A percentile compares a stretch with the other conserved stretches of the same genome.
phyloP scores from a whole-genome alignment of 2,329 filamentous ascomycete species.

The Cercospora nicotianae region DNA sequence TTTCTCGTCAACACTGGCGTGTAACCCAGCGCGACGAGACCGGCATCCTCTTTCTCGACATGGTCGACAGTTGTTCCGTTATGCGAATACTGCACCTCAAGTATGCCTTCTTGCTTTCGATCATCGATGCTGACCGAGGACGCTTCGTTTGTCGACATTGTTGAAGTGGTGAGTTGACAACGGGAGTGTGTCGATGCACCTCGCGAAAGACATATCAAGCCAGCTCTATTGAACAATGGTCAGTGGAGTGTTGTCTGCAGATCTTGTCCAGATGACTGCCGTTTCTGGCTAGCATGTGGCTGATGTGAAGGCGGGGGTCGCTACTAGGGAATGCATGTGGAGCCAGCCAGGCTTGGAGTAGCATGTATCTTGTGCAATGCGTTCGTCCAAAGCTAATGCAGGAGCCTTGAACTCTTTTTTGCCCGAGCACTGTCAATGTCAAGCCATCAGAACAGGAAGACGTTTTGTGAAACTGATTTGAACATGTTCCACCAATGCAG shows the following conservation, averaged over 20 bases:
- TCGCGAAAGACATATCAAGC: background rate
- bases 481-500: conserved; percentile 19
- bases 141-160: background rate
- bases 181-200: background rate
- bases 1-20: conserved; percentile 59
- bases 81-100: background rate
- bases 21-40: conserved; percentile 51
- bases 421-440: background rate
- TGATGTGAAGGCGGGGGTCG: background rate
- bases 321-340: background rate
- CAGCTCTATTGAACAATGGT: background rate
- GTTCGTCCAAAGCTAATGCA: background rate
- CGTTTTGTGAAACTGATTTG: conserved; percentile 9
- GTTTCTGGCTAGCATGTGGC: background rate
- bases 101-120: background rate
- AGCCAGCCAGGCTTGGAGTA: background rate
- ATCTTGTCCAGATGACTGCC: background rate
- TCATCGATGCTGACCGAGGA: background rate
- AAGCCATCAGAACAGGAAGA: conserved; percentile 10
- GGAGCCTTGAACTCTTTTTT: background rate
- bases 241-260: background rate
- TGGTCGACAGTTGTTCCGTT: background rate
- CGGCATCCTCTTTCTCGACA: conserved; percentile 1
- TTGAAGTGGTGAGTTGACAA: background rate
- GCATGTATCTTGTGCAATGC: background rate